Evolutionary conservation across 495 filamentous ascomycete genomes (phyloP).

Genomic region (Hypoxylon crocopeplum): DNA sequence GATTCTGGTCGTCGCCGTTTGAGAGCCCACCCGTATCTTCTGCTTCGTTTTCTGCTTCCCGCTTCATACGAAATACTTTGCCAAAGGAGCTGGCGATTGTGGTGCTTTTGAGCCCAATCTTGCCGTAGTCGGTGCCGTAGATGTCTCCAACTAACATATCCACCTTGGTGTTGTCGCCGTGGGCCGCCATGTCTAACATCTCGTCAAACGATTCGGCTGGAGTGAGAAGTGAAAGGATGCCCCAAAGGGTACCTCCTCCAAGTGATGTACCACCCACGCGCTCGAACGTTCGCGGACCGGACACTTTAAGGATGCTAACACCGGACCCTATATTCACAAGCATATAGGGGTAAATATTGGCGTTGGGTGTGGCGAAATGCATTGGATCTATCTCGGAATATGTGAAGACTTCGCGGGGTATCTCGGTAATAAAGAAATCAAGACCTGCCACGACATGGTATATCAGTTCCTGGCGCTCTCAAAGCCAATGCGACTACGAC

Average conservation of each 20-base stretch:
- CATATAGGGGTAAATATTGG: slow-evolving; percentile 91
- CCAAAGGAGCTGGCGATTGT: slow-evolving; percentile 96
- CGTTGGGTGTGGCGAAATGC: slow-evolving; percentile 73
- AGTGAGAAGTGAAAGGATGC: slow-evolving; percentile 86
- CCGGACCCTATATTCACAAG: slow-evolving; percentile 99
- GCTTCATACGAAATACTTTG: slow-evolving; percentile 91
- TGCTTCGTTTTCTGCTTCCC: slow-evolving; percentile 72
- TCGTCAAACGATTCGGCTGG: slow-evolving; percentile 92
- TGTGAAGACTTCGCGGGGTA: slow-evolving; percentile 94
- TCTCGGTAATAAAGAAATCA: slow-evolving; percentile 98
- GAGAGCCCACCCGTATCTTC: slow-evolving; percentile 73
- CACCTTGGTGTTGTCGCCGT: slow-evolving; percentile 88
- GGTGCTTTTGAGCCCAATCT: slow-evolving; percentile 91
- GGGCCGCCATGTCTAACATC: slow-evolving; percentile 92
- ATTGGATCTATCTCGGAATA: slow-evolving; percentile 89
- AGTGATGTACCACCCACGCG: slow-evolving; percentile 94
- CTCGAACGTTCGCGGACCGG: slow-evolving; percentile 80
- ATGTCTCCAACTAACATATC: slow-evolving; percentile 99
- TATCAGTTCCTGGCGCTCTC: not conserved
- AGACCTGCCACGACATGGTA: slow-evolving; percentile 65
- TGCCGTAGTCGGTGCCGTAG: slow-evolving; percentile 93
- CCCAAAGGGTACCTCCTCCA: slow-evolving; percentile 96
- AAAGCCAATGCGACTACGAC: slow-evolving; percentile 17
- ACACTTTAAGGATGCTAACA: slow-evolving; percentile 98
- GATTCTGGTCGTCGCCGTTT: slow-evolving; percentile 55